These are phyloP conservation scores for Salix purpurea DNA, from an alignment of 345 rosid genomes.

Conservation along the genomic window DNA sequence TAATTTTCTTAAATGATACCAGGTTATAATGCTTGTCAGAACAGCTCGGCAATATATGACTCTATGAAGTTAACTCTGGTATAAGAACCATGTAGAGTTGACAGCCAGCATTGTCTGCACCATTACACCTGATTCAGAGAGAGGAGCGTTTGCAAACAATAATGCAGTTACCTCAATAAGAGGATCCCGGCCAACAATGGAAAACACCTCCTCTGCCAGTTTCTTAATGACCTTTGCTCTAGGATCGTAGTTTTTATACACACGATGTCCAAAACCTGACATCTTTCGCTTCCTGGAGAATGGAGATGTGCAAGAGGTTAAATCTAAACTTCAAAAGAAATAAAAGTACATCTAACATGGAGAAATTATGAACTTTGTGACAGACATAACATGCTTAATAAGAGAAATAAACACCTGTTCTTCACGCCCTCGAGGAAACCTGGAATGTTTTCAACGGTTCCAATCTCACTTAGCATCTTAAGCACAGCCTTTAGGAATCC, in stretches of 20 bases:
- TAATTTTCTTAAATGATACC: background rate
- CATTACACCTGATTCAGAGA: background rate
- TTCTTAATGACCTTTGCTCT: constrained; percentile 90
- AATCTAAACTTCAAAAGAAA: background rate
- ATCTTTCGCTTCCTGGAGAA: constrained; percentile 77
- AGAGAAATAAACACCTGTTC: constrained; percentile 51
- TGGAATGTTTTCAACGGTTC: constrained; percentile 84
- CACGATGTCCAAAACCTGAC: constrained; percentile 99
- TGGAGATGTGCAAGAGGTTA: background rate
- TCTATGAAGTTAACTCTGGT: background rate
- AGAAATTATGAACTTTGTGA: background rate
- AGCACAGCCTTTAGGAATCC: constrained; percentile 74
- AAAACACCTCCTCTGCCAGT: constrained; percentile 89
- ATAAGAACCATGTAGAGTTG: background rate
- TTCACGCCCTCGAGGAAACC: constrained; percentile 92
- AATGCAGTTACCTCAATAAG: constrained; percentile 70
- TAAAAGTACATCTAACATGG: background rate
- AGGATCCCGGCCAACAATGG: constrained; percentile 95
- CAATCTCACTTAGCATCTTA: constrained; percentile 92
- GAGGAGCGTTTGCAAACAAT: background rate
- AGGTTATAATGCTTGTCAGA: background rate
- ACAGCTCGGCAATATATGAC: background rate
- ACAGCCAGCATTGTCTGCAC: background rate
- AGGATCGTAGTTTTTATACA: constrained; percentile 96
- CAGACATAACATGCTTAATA: background rate